Conservation (phyloP, 441 rosid species). For the Euphorbia celastroides region DNA sequence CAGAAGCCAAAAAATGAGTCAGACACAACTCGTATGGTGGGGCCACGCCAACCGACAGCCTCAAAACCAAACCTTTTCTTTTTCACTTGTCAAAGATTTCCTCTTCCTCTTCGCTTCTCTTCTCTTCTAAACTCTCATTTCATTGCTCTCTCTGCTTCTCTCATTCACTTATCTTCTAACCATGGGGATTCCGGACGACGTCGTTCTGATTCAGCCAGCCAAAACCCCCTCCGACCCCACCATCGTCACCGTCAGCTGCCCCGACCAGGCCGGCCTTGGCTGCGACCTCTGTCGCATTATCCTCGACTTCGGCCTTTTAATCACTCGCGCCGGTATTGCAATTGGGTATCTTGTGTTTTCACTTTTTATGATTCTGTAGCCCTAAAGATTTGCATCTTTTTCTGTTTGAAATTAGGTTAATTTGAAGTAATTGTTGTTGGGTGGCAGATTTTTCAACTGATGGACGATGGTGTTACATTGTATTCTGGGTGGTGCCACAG, state of each 20-base stretch:
- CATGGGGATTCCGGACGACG: slow-evolving; percentile 56
- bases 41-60: slow-evolving; percentile 14
- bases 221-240: slow-evolving; percentile 44
- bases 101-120: background rate
- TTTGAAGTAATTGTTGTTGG: background rate
- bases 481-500: slow-evolving; percentile 73
- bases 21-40: slow-evolving; percentile 12
- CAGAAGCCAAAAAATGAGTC: slow-evolving; percentile 6
- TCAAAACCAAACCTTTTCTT: background rate
- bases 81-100: too few species aligned
- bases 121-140: too few species aligned
- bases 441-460: slow-evolving; percentile 75
- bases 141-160: background rate
- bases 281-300: slow-evolving; percentile 68
- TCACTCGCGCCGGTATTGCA: slow-evolving; percentile 58
- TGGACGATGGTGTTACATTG: slow-evolving; percentile 82
- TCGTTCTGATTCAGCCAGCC: slow-evolving; percentile 49
- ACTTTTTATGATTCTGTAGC: background rate
- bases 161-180: background rate
- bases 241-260: slow-evolving; percentile 75
- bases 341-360: background rate
- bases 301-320: slow-evolving; percentile 72
- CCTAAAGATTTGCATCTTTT: background rate
- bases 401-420: background rate
- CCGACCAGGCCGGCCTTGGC: slow-evolving; percentile 67